Percentiles rank a stretch among this genome's conserved stretches.
Conservation (phyloP, 139 green algal species). For the Coelastrella sp. region DNA sequence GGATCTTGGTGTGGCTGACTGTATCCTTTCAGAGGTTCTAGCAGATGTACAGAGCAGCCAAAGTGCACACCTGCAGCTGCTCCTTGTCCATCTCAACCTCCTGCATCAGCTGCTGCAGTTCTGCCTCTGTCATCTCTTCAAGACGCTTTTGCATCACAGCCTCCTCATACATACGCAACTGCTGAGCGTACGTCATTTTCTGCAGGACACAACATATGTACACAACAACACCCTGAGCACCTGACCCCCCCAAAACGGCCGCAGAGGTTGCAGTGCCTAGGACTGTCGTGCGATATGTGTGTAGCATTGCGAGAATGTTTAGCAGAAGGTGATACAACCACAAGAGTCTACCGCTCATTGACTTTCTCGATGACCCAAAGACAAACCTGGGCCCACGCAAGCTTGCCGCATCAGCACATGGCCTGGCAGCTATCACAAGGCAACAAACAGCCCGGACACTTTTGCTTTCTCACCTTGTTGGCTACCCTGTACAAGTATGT, state of each 20-base stretch:
- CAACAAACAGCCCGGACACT: background rate
- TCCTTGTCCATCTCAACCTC: conserved; percentile 43
- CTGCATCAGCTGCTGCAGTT: conserved; percentile 49
- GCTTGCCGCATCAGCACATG: background rate
- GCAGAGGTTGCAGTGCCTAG: no score
- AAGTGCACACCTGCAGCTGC: background rate
- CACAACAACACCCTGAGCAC: background rate
- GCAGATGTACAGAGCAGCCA: no score
- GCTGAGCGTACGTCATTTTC: conserved; percentile 99
- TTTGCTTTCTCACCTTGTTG: conserved; percentile 85
- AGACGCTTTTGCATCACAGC: conserved; percentile 97
- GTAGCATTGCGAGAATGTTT: no score
- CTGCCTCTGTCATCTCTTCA: conserved; percentile 94
- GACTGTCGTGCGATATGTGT: no score
- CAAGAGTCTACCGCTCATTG: no score
- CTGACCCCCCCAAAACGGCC: no score
- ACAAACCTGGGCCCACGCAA: no score
- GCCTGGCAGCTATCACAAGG: background rate
- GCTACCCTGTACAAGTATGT: conserved; percentile 96
- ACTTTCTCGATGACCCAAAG: no score
- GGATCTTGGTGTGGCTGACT: no score
- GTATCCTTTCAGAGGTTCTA: no score
- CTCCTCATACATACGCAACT: conserved; percentile 98
- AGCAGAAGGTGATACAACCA: no score
- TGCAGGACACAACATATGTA: conserved; percentile 49